phyloP scores from a whole-genome alignment of 1,284 basidiomycete genomes.

The Pseudozyma tsukubaensis region DNA sequence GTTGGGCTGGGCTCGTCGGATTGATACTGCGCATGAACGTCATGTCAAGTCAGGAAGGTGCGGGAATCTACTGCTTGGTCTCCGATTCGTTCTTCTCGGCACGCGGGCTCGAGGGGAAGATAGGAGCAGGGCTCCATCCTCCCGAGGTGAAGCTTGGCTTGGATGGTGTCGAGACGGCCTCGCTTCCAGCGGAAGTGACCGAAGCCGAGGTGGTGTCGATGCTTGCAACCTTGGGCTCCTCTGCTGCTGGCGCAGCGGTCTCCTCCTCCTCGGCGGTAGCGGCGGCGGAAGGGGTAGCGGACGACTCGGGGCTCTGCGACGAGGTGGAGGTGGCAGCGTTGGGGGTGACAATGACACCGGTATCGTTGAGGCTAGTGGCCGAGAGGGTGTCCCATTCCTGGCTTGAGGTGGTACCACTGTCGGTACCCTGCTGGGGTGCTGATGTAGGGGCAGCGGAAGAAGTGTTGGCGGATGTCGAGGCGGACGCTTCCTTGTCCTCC shows the following conservation, averaged over 20 bases:
- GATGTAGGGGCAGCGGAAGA: conserved; percentile 16
- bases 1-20: neutral
- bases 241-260: conserved; percentile 4
- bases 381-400: conserved; percentile 60
- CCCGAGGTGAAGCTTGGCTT: conserved; percentile 37
- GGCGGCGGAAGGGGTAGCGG: conserved; percentile 12
- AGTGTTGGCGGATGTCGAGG: conserved; percentile 19
- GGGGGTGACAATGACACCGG: conserved; percentile 43
- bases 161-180: conserved; percentile 21
- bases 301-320: conserved; percentile 18
- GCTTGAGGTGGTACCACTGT: conserved; percentile 57
- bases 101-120: conserved; percentile 35
- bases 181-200: neutral
- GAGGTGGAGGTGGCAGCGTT: conserved; percentile 22
- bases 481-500: conserved; percentile 23
- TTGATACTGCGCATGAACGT: neutral
- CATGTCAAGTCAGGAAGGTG: too few relatives aligned
- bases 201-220: conserved; percentile 33
- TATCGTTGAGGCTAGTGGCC: conserved; percentile 46
- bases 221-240: conserved; percentile 26
- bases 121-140: conserved; percentile 35
- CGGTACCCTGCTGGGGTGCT: conserved; percentile 26
- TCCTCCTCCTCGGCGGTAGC: conserved; percentile 7
- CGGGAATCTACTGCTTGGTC: conserved; percentile 10
- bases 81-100: conserved; percentile 23